A percentile compares a stretch with the other conserved stretches of the same genome.
These are phyloP conservation scores for Articulospora tetracladia DNA, from an alignment of 495 filamentous ascomycete genomes.

Conservation along the genomic window DNA sequence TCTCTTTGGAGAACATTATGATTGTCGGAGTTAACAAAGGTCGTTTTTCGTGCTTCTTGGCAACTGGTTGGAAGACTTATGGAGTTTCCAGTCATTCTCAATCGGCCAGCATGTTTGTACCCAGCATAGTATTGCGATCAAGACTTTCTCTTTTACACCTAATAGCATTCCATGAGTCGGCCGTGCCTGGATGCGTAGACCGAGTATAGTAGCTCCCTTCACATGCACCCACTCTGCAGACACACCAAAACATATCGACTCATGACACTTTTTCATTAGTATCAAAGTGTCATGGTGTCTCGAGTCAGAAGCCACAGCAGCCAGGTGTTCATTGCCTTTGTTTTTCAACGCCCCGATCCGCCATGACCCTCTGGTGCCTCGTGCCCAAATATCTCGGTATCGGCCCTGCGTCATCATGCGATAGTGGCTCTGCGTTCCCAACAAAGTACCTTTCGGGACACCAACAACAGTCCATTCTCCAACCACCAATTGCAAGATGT, in stretches of 20 bases:
- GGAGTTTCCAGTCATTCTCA: slow-evolving; percentile 16
- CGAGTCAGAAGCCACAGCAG: background rate
- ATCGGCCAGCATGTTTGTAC: slow-evolving; percentile 22
- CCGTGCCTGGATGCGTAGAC: background rate
- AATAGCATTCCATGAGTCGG: background rate
- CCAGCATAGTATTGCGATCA: slow-evolving; percentile 27
- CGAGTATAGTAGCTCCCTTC: background rate
- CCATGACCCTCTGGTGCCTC: background rate
- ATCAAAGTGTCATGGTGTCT: background rate
- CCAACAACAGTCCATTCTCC: background rate
- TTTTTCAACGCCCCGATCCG: background rate
- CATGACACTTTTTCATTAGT: background rate
- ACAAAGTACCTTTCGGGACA: background rate
- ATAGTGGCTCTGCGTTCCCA: background rate
- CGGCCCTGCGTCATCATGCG: background rate
- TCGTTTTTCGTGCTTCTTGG: slow-evolving; percentile 19
- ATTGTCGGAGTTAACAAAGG: slow-evolving; percentile 27
- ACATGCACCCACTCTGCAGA: background rate
- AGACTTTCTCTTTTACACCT: slow-evolving; percentile 13
- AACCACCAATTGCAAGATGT: background rate
- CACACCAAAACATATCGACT: background rate
- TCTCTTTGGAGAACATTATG: slow-evolving; percentile 21
- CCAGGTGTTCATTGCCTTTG: background rate
- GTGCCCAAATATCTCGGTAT: background rate
- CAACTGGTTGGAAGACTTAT: slow-evolving; percentile 16